Evolutionary conservation across 1,284 basidiomycete species (phyloP).

Genomic region (Coriolopsis trogii): DNA sequence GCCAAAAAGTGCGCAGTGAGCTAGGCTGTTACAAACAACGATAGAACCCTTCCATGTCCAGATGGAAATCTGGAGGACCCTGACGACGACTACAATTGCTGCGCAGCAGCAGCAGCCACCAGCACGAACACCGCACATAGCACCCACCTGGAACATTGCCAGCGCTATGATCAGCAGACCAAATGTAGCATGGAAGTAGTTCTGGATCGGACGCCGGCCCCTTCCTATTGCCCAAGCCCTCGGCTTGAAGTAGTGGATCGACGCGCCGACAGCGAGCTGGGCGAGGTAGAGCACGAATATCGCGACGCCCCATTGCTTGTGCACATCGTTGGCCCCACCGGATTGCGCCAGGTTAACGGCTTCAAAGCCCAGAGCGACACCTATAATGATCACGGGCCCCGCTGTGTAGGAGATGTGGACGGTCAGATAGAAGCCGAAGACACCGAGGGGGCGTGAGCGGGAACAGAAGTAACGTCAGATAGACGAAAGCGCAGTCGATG

Average conservation of each 20-base stretch:
- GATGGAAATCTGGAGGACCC: background rate
- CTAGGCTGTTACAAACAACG: background rate
- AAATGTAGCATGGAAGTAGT: conserved; percentile 56
- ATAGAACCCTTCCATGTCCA: background rate
- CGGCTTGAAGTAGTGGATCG: conserved; percentile 60
- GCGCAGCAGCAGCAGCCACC: conserved; percentile 1
- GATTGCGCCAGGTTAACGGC: conserved; percentile 44
- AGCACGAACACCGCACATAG: background rate
- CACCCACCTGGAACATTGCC: conserved; percentile 41
- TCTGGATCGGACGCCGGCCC: conserved; percentile 50
- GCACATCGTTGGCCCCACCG: conserved; percentile 46
- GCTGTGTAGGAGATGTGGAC: conserved; percentile 5
- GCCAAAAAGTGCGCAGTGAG: conserved; percentile 13
- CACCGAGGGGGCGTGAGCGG: background rate
- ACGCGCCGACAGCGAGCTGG: conserved; percentile 56
- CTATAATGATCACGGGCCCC: conserved; percentile 51
- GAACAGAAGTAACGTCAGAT: too few species aligned
- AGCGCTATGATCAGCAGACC: conserved; percentile 52
- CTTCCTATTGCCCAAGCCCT: conserved; percentile 25
- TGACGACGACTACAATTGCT: background rate
- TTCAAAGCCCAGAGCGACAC: conserved; percentile 49
- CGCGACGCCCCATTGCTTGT: conserved; percentile 61
- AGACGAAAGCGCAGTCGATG: too few species aligned
- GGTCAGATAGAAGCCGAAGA: background rate
- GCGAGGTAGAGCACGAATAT: conserved; percentile 59